These are phyloP conservation scores for Periconia sp. DNA, from an alignment of 2,329 filamentous ascomycete species.

Conservation along the genomic window DNA sequence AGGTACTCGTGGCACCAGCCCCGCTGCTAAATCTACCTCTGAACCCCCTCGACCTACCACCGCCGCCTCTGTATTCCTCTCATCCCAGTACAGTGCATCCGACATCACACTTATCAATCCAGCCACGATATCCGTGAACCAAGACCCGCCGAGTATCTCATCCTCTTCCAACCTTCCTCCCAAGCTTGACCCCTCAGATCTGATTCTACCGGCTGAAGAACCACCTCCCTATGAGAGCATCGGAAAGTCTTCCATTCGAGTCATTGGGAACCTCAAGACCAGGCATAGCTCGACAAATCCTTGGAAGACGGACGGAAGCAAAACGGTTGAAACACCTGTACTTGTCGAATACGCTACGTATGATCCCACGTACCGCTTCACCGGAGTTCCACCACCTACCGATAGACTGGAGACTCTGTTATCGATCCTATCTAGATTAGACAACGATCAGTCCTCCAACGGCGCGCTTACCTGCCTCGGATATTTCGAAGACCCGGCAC, in stretches of 20 bases:
- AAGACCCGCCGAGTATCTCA: constrained; percentile 16
- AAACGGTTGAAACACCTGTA: constrained; percentile 57
- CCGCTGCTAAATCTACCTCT: constrained; percentile 23
- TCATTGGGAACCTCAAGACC: constrained; percentile 53
- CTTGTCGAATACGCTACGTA: constrained; percentile 72
- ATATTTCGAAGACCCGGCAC: constrained; percentile 77
- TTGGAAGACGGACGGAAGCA: constrained; percentile 45
- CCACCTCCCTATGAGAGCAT: constrained; percentile 57
- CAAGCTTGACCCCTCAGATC: constrained; percentile 50
- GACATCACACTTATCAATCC: constrained; percentile 53
- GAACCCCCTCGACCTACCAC: constrained; percentile 23
- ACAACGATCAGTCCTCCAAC: constrained; percentile 40
- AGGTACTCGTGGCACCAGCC: constrained; percentile 19
- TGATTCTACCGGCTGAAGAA: constrained; percentile 53
- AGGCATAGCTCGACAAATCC: constrained; percentile 43
- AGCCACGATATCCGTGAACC: constrained; percentile 36
- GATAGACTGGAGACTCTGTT: constrained; percentile 52
- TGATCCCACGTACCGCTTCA: constrained; percentile 54
- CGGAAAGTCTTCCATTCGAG: constrained; percentile 51
- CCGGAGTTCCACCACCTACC: constrained; percentile 54
- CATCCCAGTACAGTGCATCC: constrained; percentile 47
- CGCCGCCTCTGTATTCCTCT: constrained; percentile 33
- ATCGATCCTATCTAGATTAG: constrained; percentile 35
- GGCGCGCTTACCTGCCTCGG: constrained; percentile 64
- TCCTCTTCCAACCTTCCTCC: constrained; percentile 45